Percentiles rank a stretch among this genome's conserved stretches.
These are phyloP conservation scores for Pseudoscleropodium purum DNA, from an alignment of 225 moss, liverwort and hornwort species.

Conservation along the genomic window DNA sequence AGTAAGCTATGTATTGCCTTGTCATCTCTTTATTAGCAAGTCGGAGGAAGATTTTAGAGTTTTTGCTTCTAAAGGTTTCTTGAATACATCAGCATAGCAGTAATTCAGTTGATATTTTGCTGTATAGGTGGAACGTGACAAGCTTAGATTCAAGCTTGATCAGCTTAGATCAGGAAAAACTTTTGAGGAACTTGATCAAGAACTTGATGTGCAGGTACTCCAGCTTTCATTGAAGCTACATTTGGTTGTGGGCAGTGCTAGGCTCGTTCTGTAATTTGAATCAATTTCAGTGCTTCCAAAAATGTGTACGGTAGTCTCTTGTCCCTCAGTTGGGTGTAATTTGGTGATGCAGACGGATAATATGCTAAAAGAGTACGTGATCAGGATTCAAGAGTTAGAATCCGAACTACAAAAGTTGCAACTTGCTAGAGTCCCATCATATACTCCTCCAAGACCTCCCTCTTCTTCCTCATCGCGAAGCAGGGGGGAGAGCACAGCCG, in stretches of 20 bases:
- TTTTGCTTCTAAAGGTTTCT: neutral
- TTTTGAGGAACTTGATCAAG: conserved; percentile 68
- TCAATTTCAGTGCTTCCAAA: neutral
- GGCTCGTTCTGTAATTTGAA: neutral
- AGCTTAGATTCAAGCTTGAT: conserved; percentile 67
- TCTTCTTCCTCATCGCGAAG: conserved; percentile 50
- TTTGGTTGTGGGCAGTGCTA: neutral
- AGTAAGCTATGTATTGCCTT: conserved; percentile 18
- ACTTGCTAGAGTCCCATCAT: conserved; percentile 28
- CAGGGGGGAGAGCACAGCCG: conserved; percentile 57
- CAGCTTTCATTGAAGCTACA: neutral
- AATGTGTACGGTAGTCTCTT: neutral
- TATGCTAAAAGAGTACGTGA: conserved; percentile 58
- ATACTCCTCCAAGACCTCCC: conserved; percentile 37
- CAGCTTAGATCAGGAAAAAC: conserved; percentile 75
- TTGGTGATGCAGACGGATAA: conserved; percentile 46
- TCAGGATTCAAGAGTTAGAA: conserved; percentile 72
- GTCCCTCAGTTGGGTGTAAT: neutral
- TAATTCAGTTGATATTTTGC: neutral
- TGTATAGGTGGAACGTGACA: conserved; percentile 65
- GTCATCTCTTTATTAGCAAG: neutral
- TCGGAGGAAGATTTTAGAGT: neutral
- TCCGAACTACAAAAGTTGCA: conserved; percentile 54
- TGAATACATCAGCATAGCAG: neutral
- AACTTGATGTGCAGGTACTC: conserved; percentile 56